Evolutionary conservation across 2,329 filamentous ascomycete species (phyloP), one percentile per base, ranked within the genome.

Genomic region (Colletotrichum camelliae): DNA sequence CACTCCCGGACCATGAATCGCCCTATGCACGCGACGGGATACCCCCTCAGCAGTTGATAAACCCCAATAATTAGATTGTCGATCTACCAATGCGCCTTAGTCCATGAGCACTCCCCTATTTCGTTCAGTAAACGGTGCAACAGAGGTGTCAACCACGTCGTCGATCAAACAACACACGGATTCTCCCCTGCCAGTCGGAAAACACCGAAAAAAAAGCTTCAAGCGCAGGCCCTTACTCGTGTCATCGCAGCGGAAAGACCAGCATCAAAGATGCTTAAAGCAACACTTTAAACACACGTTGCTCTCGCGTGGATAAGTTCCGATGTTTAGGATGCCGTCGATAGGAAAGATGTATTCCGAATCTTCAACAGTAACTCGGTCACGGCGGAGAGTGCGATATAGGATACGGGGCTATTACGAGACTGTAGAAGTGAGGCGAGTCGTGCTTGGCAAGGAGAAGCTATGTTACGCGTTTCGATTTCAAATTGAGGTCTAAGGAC

Each of bases 311-410:
- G 43, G 43, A 52, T 12, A 52, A 52, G 12, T 1, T 24, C n/a
- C 43, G 43, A 24, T 52, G 43, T 7, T 52, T 21, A n/a, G n/a
- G 0, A 52, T 21, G 0, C 0, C 1, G 0, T 13, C 13, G 1
- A 52, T 12, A n/a, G 43, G 43, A 24, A 52, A 52, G 21, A n/a
- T 1, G n/a, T 21, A 21, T 21, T 52, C 6, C 10, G 5, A 24
- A 21, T 7, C 0, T 2, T 52, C 5, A 52, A 52, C n/a, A 52
- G n/a, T 6, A 21, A 52, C n/a, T 21, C n/a, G 0, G 1, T 21
- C 0, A 2, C 21, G 43, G 39, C 39, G 29, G 29, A 21, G n/a
- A 21, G 5, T 48, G 5, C 0, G 43, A 21, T 48, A 10, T 0
- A 48, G 1, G n/a, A 48, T 1, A 48, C 3, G 43, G 43, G 43